Base-by-base conservation (phyloP, 352 stramenopile genomes). In the Globisporangium canariense region DNA sequence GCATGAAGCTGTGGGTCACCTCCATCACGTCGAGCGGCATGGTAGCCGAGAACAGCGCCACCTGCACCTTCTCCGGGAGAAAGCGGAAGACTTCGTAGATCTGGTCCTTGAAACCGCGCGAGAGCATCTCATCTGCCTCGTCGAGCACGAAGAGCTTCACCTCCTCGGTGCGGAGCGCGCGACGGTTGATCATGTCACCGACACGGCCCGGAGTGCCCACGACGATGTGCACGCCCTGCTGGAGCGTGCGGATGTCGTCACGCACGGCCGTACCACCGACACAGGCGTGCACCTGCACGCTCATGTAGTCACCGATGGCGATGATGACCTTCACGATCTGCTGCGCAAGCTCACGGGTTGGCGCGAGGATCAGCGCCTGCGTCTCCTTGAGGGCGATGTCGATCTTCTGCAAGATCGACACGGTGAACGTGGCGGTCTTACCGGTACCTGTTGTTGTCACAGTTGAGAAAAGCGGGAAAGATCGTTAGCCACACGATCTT, bases 31-130 rank as follows among this genome's bases (percentile, higher is more conserved):
- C 97, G 45, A 98, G 77, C 43, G 98, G 98, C 97, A 99, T 99
- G 50, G 98, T 99, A 36, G 98, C 98, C 22, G 91, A 99, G 79
- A 99, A 99, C 38, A 99, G 87, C 30, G 95, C 97, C 43, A 99
- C 97, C 83, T 99, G 97, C 20, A 96, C 94, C 70, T 96, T 93
- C 81, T 98, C 94, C 18, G 97, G 97, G 62, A 99, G 87, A 86
- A 98, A 99, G 64, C 98, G 97, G 86, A 99, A 99, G 40, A 99
- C 97, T 55, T 99, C 97, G 85, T 99, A 99, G 77, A 99, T 99
- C 83, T 99, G 97, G 76, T 99, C 97, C 87, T 99, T 99, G 89
- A 99, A 99, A 62, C 97, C 97, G 74, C 94, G 88, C 61, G 89
- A 98, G 56, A 99, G 93, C 97, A 99, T 99, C 84, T 99, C 97